Evolutionary conservation across 2,329 filamentous ascomycete species (phyloP).

Genomic region (Chrysosporium queenslandicum): DNA sequence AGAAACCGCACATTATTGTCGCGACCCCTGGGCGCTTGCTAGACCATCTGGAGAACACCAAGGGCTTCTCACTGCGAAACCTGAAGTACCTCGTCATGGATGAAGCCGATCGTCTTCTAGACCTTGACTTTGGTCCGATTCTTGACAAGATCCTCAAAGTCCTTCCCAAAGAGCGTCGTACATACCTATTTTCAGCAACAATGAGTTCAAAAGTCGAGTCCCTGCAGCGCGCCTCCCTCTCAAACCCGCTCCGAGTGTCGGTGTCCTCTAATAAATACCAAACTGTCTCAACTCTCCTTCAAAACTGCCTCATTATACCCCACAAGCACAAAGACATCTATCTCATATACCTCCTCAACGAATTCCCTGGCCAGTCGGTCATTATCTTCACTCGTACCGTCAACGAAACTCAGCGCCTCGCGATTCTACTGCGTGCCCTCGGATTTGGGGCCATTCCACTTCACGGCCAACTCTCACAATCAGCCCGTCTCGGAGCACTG

Average conservation of each 20-base stretch:
- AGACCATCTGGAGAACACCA: constrained; percentile 93
- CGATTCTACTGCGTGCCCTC: constrained; percentile 70
- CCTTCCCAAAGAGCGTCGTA: constrained; percentile 63
- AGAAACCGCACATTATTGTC: constrained; percentile 88
- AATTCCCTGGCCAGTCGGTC: constrained; percentile 71
- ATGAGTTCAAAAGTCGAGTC: constrained; percentile 91
- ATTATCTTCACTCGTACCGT: constrained; percentile 92
- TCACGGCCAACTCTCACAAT: constrained; percentile 85
- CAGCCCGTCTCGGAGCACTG: constrained; percentile 72
- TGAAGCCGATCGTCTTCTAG: constrained; percentile 82
- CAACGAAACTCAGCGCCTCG: constrained; percentile 75
- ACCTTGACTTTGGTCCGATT: constrained; percentile 87
- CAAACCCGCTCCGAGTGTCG: constrained; percentile 72
- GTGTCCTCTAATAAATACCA: constrained; percentile 78
- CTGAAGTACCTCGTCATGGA: constrained; percentile 91
- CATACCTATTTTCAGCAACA: constrained; percentile 87
- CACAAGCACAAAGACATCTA: constrained; percentile 83
- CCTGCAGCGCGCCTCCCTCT: constrained; percentile 77
- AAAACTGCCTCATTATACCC: constrained; percentile 78
- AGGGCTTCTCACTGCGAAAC: constrained; percentile 75
- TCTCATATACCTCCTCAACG: constrained; percentile 74
- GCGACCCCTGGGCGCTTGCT: constrained; percentile 82
- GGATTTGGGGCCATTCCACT: constrained; percentile 87
- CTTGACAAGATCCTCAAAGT: constrained; percentile 91
- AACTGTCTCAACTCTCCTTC: constrained; percentile 78